Percentiles rank a stretch among this genome's conserved stretches.
Conservation (phyloP, 23 red algal genomes). For the Gracilaria vermiculophylla region DNA sequence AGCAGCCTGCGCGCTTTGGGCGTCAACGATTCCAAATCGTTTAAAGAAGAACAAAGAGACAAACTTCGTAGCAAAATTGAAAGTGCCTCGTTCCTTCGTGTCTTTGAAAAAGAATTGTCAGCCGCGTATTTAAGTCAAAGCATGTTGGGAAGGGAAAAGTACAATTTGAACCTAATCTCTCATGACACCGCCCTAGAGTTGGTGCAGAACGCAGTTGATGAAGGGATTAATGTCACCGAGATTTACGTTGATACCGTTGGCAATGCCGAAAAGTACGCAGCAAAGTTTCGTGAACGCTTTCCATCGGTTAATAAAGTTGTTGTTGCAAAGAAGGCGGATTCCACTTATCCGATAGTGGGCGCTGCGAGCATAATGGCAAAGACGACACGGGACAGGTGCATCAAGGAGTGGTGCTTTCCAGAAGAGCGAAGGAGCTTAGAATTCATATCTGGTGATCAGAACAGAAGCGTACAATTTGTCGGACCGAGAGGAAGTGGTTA, state of each 20-base stretch:
- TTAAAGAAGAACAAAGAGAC: slow-evolving; percentile 66
- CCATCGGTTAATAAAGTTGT: slow-evolving; percentile 63
- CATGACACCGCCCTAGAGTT: slow-evolving; percentile 74
- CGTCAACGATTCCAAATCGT: slow-evolving; percentile 73
- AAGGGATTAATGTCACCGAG: slow-evolving; percentile 59
- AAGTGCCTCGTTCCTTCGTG: slow-evolving; percentile 30
- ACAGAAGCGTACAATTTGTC: background rate
- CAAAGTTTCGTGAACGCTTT: slow-evolving; percentile 58
- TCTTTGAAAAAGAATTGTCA: slow-evolving; percentile 27
- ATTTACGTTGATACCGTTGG: slow-evolving; percentile 93
- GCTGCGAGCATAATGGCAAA: slow-evolving; percentile 92
- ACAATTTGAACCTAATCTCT: slow-evolving; percentile 80
- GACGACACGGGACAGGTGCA: slow-evolving; percentile 58
- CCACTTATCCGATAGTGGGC: slow-evolving; percentile 70
- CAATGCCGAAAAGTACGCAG: slow-evolving; percentile 56
- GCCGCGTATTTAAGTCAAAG: slow-evolving; percentile 43
- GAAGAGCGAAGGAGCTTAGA: slow-evolving; percentile 38
- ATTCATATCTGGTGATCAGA: background rate
- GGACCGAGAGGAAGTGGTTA: slow-evolving; percentile 72
- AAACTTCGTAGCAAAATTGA: slow-evolving; percentile 46
- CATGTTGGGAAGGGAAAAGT: slow-evolving; percentile 56
- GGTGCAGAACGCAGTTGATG: slow-evolving; percentile 50
- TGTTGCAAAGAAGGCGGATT: slow-evolving; percentile 81
- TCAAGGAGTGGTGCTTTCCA: slow-evolving; percentile 75
- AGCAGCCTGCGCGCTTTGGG: slow-evolving; percentile 16